phyloP scores from a whole-genome alignment of 2,329 filamentous ascomycete genomes.

The Paraphoma chrysanthemicola region DNA sequence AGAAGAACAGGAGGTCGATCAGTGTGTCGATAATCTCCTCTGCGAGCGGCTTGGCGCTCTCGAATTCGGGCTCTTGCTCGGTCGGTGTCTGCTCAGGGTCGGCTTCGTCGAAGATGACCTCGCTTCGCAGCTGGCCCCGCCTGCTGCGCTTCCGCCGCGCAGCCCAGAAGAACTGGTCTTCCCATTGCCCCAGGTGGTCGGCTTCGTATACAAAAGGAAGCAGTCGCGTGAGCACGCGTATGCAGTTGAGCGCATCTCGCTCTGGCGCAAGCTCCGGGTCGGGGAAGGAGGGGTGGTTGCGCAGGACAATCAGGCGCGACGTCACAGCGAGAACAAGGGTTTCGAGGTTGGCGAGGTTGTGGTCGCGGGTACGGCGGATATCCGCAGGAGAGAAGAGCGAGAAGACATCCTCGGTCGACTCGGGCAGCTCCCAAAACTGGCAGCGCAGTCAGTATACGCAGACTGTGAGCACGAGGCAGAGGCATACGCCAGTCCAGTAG shows the following conservation, averaged over 20 bases:
- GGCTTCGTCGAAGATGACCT: constrained; percentile 86
- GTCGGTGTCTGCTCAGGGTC: constrained; percentile 56
- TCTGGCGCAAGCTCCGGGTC: constrained; percentile 83
- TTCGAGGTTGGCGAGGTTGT: constrained; percentile 85
- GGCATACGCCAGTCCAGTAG: constrained; percentile 87
- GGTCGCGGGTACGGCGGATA: constrained; percentile 86
- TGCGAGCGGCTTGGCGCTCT: constrained; percentile 84
- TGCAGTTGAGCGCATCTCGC: constrained; percentile 90
- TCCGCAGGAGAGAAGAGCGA: constrained; percentile 83
- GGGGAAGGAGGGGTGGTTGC: constrained; percentile 89
- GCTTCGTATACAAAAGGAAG: constrained; percentile 92
- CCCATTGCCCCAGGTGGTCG: constrained; percentile 82
- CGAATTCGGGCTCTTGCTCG: constrained; percentile 68
- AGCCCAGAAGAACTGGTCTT: constrained; percentile 92
- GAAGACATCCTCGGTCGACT: constrained; percentile 95
- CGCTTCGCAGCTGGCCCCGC: constrained; percentile 56
- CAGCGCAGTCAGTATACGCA: constrained; percentile 12
- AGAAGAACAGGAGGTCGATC: constrained; percentile 88
- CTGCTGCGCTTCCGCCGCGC: constrained; percentile 68
- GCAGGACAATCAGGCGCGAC: constrained; percentile 80
- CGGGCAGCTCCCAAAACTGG: constrained; percentile 96
- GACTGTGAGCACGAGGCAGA: constrained; percentile 13
- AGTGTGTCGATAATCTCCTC: constrained; percentile 93
- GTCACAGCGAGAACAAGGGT: constrained; percentile 84
- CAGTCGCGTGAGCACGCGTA: constrained; percentile 86